These are phyloP conservation scores for Bryum argenteum DNA, from an alignment of 225 moss, liverwort and hornwort species.

Conservation along the genomic window DNA sequence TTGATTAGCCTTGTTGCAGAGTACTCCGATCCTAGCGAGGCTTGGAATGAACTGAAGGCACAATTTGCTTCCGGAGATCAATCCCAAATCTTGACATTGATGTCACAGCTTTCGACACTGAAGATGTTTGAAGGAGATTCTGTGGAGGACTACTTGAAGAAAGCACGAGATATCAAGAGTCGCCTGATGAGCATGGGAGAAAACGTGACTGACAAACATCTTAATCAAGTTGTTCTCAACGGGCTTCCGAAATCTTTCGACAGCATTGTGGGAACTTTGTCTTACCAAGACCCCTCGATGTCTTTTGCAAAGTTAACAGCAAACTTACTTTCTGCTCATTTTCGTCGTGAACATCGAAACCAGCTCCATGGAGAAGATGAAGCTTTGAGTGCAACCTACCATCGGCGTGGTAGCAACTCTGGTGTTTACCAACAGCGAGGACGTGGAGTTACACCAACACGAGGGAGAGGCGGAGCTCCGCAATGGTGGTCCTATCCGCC, in stretches of 20 bases:
- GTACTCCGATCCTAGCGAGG: neutral
- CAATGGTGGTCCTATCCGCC: too few relatives aligned
- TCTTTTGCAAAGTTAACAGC: neutral
- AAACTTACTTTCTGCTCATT: neutral
- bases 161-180: neutral
- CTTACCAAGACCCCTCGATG: neutral
- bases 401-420: too few relatives aligned
- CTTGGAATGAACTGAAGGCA: neutral
- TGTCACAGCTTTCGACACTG: neutral
- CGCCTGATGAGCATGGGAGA: neutral
- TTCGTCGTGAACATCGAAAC: neutral
- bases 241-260: neutral
- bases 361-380: neutral
- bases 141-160: rapidly evolving
- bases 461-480: too few relatives aligned
- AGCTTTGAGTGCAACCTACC: neutral
- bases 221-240: neutral
- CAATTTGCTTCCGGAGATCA: neutral
- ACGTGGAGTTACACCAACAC: too few relatives aligned
- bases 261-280: neutral
- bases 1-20: neutral
- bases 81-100: neutral
- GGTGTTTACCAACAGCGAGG: too few relatives aligned
- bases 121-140: neutral
- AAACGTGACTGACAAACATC: neutral